Base-by-base conservation (phyloP, 2,329 filamentous ascomycete genomes). In the Thelonectria blattea region DNA sequence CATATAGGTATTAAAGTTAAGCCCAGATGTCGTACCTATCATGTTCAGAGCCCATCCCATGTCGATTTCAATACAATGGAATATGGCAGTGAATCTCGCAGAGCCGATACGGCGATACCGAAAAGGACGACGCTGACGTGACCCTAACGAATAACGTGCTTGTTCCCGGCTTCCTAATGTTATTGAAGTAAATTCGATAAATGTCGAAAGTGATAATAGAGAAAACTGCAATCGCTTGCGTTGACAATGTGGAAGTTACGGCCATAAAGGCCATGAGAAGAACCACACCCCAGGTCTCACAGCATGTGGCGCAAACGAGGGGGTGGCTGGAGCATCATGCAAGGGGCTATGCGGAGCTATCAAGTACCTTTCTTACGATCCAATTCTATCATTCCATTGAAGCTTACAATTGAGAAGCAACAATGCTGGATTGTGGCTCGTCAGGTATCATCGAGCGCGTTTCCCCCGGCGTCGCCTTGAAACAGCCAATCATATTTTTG, bases 201-300 rank as follows among this genome's bases (percentile, higher is more conserved):
- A 95, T 83, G 71, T 96, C 92, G 73, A 95, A 96, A 0, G 92
- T 95, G 76, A 89, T 72, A 75, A 96, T 95, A 6, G 90, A 93
- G 1, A 91, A 94, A 1, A 96, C 91, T 2, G 93, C 91, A 59
- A 97, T 94, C 6, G 96, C 80, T 73, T 96, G 91, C 0, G 92
- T 89, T 1, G 90, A 93, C 64, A 90, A 91, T 0, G 92, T 91
- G 2, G 88, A 92, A 0, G 93, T 96, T 20, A 96, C 92, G 20
- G 93, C 93, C 88, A 96, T 93, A 79, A 96, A 96, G 50, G 96
- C 84, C 65, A 96, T 87, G 8, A 97, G 78, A 1, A 96, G 82
- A 0, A 91, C 92, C 0, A 87, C 91, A 1, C n/a, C n/a, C n/a
- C n/a, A n/a, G n/a, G n/a, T n/a, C n/a, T n/a, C n/a, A n/a, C n/a